Evolutionary conservation across 768 basidiomycete species (phyloP).

Genomic region (Tephrocybe sp.): DNA sequence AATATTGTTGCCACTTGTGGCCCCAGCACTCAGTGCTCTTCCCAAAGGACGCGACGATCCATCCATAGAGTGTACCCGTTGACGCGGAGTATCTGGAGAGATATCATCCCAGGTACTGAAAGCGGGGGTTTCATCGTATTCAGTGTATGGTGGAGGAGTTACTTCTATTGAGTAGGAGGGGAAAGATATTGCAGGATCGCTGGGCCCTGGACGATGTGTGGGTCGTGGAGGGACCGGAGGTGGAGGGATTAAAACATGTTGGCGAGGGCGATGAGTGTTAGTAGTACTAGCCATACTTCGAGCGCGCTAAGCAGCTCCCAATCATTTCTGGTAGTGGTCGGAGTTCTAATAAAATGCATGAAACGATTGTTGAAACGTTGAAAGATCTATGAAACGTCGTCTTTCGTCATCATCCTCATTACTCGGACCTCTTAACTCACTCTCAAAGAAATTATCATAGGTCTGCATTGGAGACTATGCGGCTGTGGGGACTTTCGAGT

Average conservation of each 20-base stretch:
- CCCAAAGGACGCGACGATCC: slow-evolving; percentile 27
- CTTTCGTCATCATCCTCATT: too few relatives aligned
- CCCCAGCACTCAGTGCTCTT: slow-evolving; percentile 39
- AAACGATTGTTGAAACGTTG: too few relatives aligned
- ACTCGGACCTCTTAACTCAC: too few relatives aligned
- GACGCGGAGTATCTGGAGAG: slow-evolving; percentile 25
- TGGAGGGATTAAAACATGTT: neutral
- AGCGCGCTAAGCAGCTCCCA: too few relatives aligned
- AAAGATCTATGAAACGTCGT: too few relatives aligned
- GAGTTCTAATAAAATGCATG: too few relatives aligned
- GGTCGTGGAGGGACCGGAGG: slow-evolving; percentile 9
- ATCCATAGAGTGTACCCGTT: slow-evolving; percentile 33
- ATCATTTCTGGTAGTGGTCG: too few relatives aligned
- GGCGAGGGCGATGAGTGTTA: neutral
- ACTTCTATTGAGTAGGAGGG: slow-evolving; percentile 31
- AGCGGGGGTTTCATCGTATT: slow-evolving; percentile 16
- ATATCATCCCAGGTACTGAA: slow-evolving; percentile 36
- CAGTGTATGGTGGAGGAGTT: slow-evolving; percentile 19
- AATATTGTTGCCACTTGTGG: slow-evolving; percentile 13
- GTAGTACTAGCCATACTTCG: too few relatives aligned
- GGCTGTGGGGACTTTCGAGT: too few relatives aligned
- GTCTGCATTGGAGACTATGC: too few relatives aligned
- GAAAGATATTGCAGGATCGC: slow-evolving; percentile 17
- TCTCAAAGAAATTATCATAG: too few relatives aligned
- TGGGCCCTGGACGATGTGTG: neutral